These are phyloP conservation scores for Cucurbita maxima DNA, from an alignment of 306 rosid genomes.

Conservation along the genomic window DNA sequence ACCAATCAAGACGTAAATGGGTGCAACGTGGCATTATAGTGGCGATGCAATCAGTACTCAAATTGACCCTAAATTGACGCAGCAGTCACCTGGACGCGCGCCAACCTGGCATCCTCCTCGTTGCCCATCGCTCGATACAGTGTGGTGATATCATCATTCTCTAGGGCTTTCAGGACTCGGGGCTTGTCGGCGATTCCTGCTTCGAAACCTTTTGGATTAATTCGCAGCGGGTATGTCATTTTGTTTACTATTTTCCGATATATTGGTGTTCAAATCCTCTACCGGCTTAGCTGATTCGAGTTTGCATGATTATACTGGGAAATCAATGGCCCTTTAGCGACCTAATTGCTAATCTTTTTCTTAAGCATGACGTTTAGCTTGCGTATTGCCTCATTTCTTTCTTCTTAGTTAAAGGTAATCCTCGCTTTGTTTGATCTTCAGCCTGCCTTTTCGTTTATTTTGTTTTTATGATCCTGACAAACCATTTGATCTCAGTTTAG, in stretches of 20 bases:
- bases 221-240: not conserved
- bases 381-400: not conserved
- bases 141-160: not conserved
- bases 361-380: not conserved
- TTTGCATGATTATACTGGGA: not conserved
- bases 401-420: not conserved
- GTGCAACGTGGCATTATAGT: not conserved
- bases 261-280: not conserved
- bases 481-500: not conserved
- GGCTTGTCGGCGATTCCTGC: conserved; percentile 5
- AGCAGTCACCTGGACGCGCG: not conserved
- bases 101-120: not conserved
- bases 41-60: not conserved
- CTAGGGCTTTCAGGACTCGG: conserved; percentile 2
- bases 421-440: not conserved
- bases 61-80: not conserved
- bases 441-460: not conserved
- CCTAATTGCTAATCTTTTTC: not conserved
- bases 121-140: not conserved
- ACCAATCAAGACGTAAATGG: not conserved
- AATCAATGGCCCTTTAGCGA: not conserved
- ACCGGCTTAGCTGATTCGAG: not conserved
- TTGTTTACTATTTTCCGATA: not conserved
- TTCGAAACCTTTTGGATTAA: not conserved
- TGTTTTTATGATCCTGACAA: not conserved